Percentiles rank a stretch among this genome's conserved stretches.
Evolutionary conservation across 73 alveolate species (phyloP).

Genomic region (Tetrahymena elliotti): DNA sequence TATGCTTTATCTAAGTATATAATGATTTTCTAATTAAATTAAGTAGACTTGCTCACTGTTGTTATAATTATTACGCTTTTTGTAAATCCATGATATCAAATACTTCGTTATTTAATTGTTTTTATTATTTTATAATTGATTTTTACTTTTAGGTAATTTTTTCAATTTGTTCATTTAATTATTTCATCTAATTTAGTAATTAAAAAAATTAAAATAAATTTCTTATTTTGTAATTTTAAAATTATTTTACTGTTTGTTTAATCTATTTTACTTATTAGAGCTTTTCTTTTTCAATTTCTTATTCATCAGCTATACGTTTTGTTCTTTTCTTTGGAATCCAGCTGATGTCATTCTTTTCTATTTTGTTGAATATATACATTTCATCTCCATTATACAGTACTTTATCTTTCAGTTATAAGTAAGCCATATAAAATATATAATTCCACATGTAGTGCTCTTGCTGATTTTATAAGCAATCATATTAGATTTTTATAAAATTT

Average conservation of each 20-base stretch:
- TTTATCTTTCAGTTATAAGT: slow-evolving; percentile 52
- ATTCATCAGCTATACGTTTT: slow-evolving; percentile 8
- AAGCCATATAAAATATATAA: slow-evolving; percentile 56
- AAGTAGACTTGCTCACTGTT: too few species aligned
- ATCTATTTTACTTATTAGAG: neutral
- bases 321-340: slow-evolving; percentile 55
- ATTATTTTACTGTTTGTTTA: neutral
- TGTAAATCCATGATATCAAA: neutral
- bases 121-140: neutral
- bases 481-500: neutral
- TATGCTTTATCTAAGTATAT: too few species aligned
- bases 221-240: neutral
- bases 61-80: neutral
- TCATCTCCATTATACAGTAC: slow-evolving; percentile 59
- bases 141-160: neutral
- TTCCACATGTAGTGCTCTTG: slow-evolving; percentile 53
- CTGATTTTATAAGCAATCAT: neutral
- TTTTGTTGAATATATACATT: slow-evolving; percentile 47
- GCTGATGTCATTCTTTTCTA: slow-evolving; percentile 46
- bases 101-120: neutral
- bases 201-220: neutral
- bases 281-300: slow-evolving; percentile 7
- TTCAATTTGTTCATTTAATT: neutral
- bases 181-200: neutral
- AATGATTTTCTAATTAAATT: too few species aligned